Evolutionary conservation across 2,329 filamentous ascomycete species (phyloP).

Genomic region (Madurella mycetomatis): DNA sequence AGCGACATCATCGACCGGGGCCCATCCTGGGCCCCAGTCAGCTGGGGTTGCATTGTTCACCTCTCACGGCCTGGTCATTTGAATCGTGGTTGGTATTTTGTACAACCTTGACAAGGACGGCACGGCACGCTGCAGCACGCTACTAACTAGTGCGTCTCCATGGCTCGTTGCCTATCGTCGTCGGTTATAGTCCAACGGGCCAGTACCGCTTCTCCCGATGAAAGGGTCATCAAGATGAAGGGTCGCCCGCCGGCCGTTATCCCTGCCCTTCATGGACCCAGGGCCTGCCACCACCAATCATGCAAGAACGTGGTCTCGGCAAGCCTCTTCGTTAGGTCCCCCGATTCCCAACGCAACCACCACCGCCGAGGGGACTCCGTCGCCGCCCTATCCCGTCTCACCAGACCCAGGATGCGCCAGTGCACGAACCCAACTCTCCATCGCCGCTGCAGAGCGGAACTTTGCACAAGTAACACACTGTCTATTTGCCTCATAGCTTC

Average conservation of each 20-base stretch:
- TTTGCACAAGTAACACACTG: too few species aligned
- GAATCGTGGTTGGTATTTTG: too few species aligned
- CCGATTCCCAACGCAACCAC: neutral
- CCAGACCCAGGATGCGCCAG: too few species aligned
- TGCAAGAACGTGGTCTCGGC: constrained; percentile 24
- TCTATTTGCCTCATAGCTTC: too few species aligned
- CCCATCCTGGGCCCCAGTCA: too few species aligned
- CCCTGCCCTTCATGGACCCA: constrained; percentile 17
- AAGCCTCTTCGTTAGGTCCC: neutral
- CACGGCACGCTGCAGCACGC: constrained; percentile 15
- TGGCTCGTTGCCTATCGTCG: neutral
- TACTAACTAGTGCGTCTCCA: neutral
- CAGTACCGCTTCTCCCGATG: neutral
- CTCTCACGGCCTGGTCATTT: too few species aligned
- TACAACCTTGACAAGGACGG: neutral
- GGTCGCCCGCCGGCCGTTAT: constrained; percentile 5
- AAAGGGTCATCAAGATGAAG: neutral
- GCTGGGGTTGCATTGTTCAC: too few species aligned
- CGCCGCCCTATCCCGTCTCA: too few species aligned
- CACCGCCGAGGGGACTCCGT: too few species aligned
- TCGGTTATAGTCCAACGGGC: neutral
- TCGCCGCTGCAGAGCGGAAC: too few species aligned
- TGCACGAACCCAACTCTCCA: too few species aligned
- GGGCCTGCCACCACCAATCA: constrained; percentile 22
- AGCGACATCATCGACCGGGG: too few species aligned